Base-by-base conservation (phyloP, 225 moss, liverwort and hornwort genomes). In the Polytrichum formosum region DNA sequence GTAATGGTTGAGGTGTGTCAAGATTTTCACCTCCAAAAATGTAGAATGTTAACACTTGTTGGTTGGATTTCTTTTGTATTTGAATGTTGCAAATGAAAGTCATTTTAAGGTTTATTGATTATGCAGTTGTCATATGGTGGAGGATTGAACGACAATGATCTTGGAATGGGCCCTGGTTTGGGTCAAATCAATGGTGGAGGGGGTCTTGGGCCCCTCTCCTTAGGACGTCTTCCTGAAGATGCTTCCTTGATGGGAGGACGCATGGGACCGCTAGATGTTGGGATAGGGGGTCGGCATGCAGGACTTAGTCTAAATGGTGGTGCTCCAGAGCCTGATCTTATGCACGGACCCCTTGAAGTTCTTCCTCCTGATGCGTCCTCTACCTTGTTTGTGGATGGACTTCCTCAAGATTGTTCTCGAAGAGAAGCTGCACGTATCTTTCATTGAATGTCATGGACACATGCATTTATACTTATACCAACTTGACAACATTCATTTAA, bases 381-480 rank as follows among this genome's bases (percentile, higher is more conserved):
- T 13, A 97, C 97, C 19, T 80, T 97, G 6, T 97, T 97, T 29
- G 97, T 97, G 10, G 97, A 97, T 77, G 97, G 97, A 53, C 91
- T 97, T 31, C 97, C 97, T 67, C 88, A 94, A 61, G 97, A 97
- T 81, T 97, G 97, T 75, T 91, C 97, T 55, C 92, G 97, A 70
- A 84, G 97, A 86, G 97, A 97, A 91, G 97, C 97, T 72, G 97
- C 97, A 54, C 97, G 92, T 93, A 93, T 92, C 68, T 64, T 35
- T 25, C 56, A 37, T 30, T 29, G 17, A 53, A 27, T 46, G 46
- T 4, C 46, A 4, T 46, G 46, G 88, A 46, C 46, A 46, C 4
- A 16, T 46, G 46, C 46, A 16, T 46, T 37, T 46, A 3, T 46
- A 16, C 4, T 16, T 46, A 10, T 46, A 46, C 46, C 13, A 46